Evolutionary conservation across 306 rosid genomes (phyloP), one percentile per base, ranked within the genome.

Genomic region (Quercus engelmannii): DNA sequence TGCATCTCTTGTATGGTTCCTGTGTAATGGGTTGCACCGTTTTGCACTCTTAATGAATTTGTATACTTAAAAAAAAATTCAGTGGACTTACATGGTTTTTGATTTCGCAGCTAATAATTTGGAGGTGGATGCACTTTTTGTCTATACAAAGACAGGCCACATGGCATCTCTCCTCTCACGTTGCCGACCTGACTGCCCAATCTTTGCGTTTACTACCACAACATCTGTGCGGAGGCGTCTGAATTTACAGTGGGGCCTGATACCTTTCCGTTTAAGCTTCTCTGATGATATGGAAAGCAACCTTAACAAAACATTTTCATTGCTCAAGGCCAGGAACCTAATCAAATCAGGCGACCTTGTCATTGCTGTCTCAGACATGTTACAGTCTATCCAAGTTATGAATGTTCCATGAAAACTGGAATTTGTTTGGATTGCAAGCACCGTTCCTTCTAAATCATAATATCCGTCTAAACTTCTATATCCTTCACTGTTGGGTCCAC

Each of bases 311-410:
- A 96, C 98, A 58, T 96, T 96, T 82, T 74, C 96, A 14, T 86
- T 96, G 87, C 97, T 96, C 35, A 96, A 93, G 90, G 99, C 99
- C 75, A 82, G 98, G 87, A 96, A 96, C 83, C 79, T 96, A 82
- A 90, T 96, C 87, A 96, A 93, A 86, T 91, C 99, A 57, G 99
- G 98, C 31, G 99, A 96, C 88, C 99, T 96, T 63, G 97, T 96
- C 72, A 90, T 96, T 79, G 99, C 96, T 73, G 99, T 96, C 82
- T 96, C 98, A 15, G 99, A 96, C 84, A 88, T 91, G 86, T 86
- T 96, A 82, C 98, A 93, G 88, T 93, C 97, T 71, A 89, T 96
- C 76, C 99, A 93, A 86, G 99, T 93, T 55, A 89, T 96, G 99
- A 93, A 96, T 86, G 98, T 96, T 74, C 99, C 98, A 15, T 89